These are phyloP conservation scores for Raffaelea ambrosiae DNA, from an alignment of 2,329 filamentous ascomycete genomes.

Conservation along the genomic window DNA sequence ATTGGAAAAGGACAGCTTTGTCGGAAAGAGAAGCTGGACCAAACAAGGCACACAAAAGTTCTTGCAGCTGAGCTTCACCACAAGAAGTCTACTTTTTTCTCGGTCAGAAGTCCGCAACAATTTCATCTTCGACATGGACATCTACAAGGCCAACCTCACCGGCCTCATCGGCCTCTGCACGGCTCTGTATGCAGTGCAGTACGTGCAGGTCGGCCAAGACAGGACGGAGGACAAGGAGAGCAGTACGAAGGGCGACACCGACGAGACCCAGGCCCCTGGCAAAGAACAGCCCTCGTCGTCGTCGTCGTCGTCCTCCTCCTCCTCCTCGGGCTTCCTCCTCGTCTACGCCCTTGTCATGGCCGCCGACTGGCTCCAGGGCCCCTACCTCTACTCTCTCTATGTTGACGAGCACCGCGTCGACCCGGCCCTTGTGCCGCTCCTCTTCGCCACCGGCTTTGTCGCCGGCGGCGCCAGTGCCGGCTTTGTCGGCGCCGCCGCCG, in stretches of 20 bases:
- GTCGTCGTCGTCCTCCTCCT: too few species aligned
- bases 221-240: not conserved
- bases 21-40: too few species aligned
- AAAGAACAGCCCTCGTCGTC: too few species aligned
- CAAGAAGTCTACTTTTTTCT: too few species aligned
- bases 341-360: slow-evolving; percentile 42
- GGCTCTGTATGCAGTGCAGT: slow-evolving; percentile 16
- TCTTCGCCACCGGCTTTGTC: slow-evolving; percentile 36
- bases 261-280: not conserved
- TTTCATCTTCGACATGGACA: slow-evolving; percentile 20
- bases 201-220: not conserved
- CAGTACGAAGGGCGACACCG: not conserved
- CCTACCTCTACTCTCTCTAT: slow-evolving; percentile 28
- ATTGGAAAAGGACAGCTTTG: too few species aligned
- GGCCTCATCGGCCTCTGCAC: slow-evolving; percentile 23
- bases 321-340: slow-evolving; percentile 22
- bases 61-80: not conserved
- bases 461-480: slow-evolving; percentile 33
- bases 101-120: too few species aligned
- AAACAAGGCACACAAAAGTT: too few species aligned
- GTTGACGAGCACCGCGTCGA: slow-evolving; percentile 21
- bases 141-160: slow-evolving; percentile 25
- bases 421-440: slow-evolving; percentile 22
- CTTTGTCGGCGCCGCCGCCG: slow-evolving; percentile 37
- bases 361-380: slow-evolving; percentile 38